Base-by-base conservation (phyloP, 768 basidiomycete species). In the Holtermannia corniformis region DNA sequence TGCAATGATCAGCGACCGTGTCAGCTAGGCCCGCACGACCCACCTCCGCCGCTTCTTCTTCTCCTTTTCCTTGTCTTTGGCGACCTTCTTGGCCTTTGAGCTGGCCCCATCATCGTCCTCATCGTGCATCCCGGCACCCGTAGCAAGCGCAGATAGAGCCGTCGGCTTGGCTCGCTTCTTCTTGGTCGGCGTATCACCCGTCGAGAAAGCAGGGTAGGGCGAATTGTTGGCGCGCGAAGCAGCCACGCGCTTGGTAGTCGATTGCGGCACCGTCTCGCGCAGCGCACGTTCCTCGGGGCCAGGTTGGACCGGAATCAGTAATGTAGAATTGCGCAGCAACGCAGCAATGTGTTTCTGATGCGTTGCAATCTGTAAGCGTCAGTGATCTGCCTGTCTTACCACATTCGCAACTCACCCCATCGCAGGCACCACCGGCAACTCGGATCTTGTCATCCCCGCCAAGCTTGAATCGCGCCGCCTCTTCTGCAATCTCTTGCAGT, bases 361-460 rank as follows among this genome's bases (percentile, higher is more conserved):
- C 5, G 62, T 57, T 54, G 71, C 64, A 45, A 74, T 59, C 72
- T 73, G 52, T 28, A 3, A 20, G 23, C 11, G 46, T 27, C 40
- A 51, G 47, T 48, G 14, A 11, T 48, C 13, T 48, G n/a, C n/a
- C n/a, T n/a, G n/a, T n/a, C n/a, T n/a, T n/a, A n/a, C n/a, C 13
- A n/a, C 5, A 23, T 21, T 1, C 82, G 7, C 74, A 72, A 64
- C 83, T 81, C 73, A 96, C 82, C 63, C 81, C 85, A 75, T 96
- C 91, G 32, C 87, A 87, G 23, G 90, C 90, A 58, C 83, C 84
- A 61, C 84, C 88, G 19, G 89, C 89, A 55, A 93, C 88, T 65
- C 89, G 82, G 72, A 96, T 93, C 78, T 96, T 96, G 81, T 97
- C 95, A 72, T 96, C 93, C 50, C 87, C 87, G 23, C 93, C 92